These are phyloP conservation scores for Phytophthora uliginosa DNA, from an alignment of 352 stramenopile genomes.

Conservation along the genomic window DNA sequence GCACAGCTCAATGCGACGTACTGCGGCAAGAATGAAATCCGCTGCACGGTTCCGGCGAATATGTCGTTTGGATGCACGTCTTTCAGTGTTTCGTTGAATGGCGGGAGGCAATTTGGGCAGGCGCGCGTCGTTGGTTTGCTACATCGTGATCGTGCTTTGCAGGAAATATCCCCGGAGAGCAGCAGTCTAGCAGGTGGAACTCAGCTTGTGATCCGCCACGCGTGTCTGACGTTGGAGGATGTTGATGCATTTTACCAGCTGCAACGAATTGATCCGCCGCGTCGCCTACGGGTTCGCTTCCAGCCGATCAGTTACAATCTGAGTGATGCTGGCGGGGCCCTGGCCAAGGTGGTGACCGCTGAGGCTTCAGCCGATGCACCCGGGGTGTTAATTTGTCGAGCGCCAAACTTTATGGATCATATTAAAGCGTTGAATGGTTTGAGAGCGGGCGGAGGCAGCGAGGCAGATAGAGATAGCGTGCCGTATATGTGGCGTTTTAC, in stretches of 20 bases:
- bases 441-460: slow-evolving; percentile 8
- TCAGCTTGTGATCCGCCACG: slow-evolving; percentile 39
- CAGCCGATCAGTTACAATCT: slow-evolving; percentile 42
- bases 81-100: slow-evolving; percentile 71
- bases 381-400: slow-evolving; percentile 48
- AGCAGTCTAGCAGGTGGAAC: slow-evolving; percentile 54
- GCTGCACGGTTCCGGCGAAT: slow-evolving; percentile 70
- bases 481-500: slow-evolving; percentile 44
- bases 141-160: slow-evolving; percentile 55
- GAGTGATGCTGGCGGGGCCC: neutral
- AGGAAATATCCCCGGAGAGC: slow-evolving; percentile 45
- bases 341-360: slow-evolving; percentile 26
- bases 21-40: slow-evolving; percentile 53
- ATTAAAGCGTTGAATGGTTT: slow-evolving; percentile 44
- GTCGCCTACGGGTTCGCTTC: slow-evolving; percentile 60
- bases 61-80: slow-evolving; percentile 73
- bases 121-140: slow-evolving; percentile 52
- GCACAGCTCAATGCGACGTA: slow-evolving; percentile 69
- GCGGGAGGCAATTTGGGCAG: slow-evolving; percentile 64
- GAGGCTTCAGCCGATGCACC: slow-evolving; percentile 19
- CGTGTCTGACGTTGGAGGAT: slow-evolving; percentile 47
- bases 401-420: slow-evolving; percentile 68
- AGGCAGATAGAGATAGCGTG: slow-evolving; percentile 8
- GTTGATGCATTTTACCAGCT: slow-evolving; percentile 57
- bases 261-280: slow-evolving; percentile 56